These are phyloP conservation scores for Mrakia gelida DNA, from an alignment of 768 basidiomycete species.

Conservation along the genomic window DNA sequence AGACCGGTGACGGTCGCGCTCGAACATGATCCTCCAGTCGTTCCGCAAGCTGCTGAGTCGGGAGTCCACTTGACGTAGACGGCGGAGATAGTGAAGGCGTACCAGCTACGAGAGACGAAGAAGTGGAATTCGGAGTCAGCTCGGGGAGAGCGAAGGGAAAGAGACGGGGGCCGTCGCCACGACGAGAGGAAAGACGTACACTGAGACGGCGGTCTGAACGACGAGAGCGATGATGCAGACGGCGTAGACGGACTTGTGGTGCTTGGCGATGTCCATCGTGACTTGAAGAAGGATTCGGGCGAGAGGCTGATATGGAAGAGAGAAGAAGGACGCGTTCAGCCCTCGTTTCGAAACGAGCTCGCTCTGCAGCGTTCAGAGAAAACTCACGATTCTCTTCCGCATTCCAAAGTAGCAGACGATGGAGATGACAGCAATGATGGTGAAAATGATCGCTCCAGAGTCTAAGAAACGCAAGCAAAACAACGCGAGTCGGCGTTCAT, in stretches of 20 bases:
- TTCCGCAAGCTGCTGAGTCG: slow-evolving; percentile 37
- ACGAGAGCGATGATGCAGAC: slow-evolving; percentile 69
- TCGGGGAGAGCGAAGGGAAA: not conserved
- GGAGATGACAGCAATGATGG: slow-evolving; percentile 70
- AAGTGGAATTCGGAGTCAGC: slow-evolving; percentile 27
- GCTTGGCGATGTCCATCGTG: slow-evolving; percentile 78
- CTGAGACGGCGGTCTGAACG: slow-evolving; percentile 63
- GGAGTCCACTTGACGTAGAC: slow-evolving; percentile 49
- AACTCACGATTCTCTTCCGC: slow-evolving; percentile 51
- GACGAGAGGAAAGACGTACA: slow-evolving; percentile 46
- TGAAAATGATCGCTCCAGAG: slow-evolving; percentile 82
- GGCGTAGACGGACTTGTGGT: slow-evolving; percentile 73
- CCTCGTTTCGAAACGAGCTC: too few relatives aligned
- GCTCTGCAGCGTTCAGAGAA: too few relatives aligned
- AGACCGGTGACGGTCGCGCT: slow-evolving; percentile 71
- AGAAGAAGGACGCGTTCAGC: too few relatives aligned
- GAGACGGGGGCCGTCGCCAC: not conserved
- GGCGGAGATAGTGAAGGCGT: slow-evolving; percentile 68
- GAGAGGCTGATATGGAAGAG: slow-evolving; percentile 50
- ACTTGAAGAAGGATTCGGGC: slow-evolving; percentile 73
- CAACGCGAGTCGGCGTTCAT: too few relatives aligned
- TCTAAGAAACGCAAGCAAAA: not conserved
- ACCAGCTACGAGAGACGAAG: slow-evolving; percentile 60
- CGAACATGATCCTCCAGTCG: slow-evolving; percentile 54
- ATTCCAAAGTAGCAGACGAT: slow-evolving; percentile 62